These are phyloP conservation scores for Suillus decipiens DNA, from an alignment of 768 basidiomycete species.

Conservation along the genomic window DNA sequence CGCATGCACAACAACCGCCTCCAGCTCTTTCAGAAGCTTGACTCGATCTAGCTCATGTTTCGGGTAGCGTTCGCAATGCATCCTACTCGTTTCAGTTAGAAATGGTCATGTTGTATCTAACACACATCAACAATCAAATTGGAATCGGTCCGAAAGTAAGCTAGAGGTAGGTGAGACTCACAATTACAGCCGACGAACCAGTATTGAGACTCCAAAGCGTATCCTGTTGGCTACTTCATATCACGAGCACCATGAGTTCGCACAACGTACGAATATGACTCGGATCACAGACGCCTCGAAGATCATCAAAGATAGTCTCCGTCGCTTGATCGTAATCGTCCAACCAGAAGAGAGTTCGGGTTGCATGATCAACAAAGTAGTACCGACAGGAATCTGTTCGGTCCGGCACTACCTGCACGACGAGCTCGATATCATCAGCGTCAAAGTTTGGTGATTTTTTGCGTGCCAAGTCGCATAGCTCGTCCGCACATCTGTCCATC, in stretches of 20 bases:
- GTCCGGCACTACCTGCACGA: neutral
- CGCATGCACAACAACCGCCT: slow-evolving; percentile 10
- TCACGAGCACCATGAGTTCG: neutral
- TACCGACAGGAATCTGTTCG: slow-evolving; percentile 26
- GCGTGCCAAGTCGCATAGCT: neutral
- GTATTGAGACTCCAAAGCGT: slow-evolving; percentile 22
- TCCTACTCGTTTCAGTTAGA: slow-evolving; percentile 4
- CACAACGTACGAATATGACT: slow-evolving; percentile 42
- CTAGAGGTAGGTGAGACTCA: neutral
- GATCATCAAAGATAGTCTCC: slow-evolving; percentile 31
- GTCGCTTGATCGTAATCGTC: slow-evolving; percentile 35
- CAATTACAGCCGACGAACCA: slow-evolving; percentile 18
- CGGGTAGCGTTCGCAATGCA: slow-evolving; percentile 12
- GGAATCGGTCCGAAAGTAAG: neutral
- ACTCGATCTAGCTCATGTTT: slow-evolving; percentile 4
- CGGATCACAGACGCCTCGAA: slow-evolving; percentile 38
- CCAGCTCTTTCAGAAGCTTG: slow-evolving; percentile 9
- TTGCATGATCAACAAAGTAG: slow-evolving; percentile 47
- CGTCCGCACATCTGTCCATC: neutral
- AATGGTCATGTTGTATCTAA: neutral
- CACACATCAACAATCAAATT: neutral
- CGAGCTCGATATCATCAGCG: neutral
- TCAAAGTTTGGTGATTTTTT: neutral
- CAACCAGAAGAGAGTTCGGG: slow-evolving; percentile 49
- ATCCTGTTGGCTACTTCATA: slow-evolving; percentile 15